Evolutionary conservation across 2,329 filamentous ascomycete species (phyloP).

Genomic region (Fusarium neocosmosporiellum): DNA sequence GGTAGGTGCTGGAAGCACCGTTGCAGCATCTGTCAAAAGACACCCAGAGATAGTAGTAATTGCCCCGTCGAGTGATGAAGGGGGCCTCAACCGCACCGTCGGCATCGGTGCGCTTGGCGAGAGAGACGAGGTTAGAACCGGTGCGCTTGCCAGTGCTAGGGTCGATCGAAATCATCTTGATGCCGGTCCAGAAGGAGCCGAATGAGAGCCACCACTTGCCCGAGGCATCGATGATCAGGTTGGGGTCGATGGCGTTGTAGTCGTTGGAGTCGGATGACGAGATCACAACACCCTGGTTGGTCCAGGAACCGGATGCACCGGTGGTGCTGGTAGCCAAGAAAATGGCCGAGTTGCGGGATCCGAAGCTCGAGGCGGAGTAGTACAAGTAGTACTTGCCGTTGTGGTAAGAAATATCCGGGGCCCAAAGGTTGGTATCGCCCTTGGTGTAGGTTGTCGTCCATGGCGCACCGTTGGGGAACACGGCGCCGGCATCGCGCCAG

Average conservation of each 20-base stretch:
- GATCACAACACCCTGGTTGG: slow-evolving; percentile 44
- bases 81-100: slow-evolving; percentile 45
- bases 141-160: slow-evolving; percentile 42
- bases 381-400: slow-evolving; percentile 48
- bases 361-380: slow-evolving; percentile 48
- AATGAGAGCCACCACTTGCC: slow-evolving; percentile 48
- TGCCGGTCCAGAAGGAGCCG: slow-evolving; percentile 48
- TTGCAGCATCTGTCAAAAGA: slow-evolving; percentile 48
- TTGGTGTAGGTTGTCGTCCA: slow-evolving; percentile 47
- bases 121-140: slow-evolving; percentile 36
- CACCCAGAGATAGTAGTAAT: slow-evolving; percentile 49
- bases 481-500: slow-evolving; percentile 45
- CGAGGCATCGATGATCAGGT: slow-evolving; percentile 42
- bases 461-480: slow-evolving; percentile 46
- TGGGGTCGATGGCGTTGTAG: slow-evolving; percentile 47
- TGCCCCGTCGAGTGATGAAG: slow-evolving; percentile 43
- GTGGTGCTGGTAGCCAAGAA: slow-evolving; percentile 47
- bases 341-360: slow-evolving; percentile 43
- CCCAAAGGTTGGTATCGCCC: slow-evolving; percentile 53
- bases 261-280: slow-evolving; percentile 34
- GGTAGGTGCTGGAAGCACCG: slow-evolving; percentile 46
- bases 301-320: slow-evolving; percentile 46
- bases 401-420: slow-evolving; percentile 63
- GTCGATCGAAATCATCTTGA: slow-evolving; percentile 45
- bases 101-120: slow-evolving; percentile 39